Percentiles rank a stretch among this genome's conserved stretches.
Evolutionary conservation across 139 green algal species (phyloP).

Genomic region (Micractinium sp.): DNA sequence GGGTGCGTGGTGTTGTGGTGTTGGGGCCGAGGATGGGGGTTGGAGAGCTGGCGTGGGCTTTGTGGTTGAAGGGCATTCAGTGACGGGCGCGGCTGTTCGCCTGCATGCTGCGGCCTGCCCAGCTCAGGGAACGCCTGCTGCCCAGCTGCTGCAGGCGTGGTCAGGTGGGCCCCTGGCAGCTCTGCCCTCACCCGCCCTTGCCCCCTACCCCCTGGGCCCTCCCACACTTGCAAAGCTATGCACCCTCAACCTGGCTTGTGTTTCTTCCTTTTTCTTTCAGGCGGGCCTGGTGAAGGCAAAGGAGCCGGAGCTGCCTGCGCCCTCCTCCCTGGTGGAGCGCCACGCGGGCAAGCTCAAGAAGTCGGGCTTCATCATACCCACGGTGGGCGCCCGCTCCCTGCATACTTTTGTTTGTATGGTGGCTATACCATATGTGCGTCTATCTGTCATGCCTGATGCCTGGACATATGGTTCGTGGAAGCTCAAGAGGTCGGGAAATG

Average conservation of each 20-base stretch:
- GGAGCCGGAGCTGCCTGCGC: constrained; percentile 16
- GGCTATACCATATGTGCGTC: neutral
- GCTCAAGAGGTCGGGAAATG: too few species aligned
- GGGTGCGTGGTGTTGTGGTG: neutral
- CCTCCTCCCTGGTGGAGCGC: constrained; percentile 36
- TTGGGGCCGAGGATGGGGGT: too few species aligned
- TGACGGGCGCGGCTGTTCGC: too few species aligned
- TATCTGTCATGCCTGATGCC: neutral
- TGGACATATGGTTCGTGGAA: neutral
- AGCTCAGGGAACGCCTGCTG: too few species aligned
- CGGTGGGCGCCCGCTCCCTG: neutral
- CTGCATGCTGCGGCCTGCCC: too few species aligned
- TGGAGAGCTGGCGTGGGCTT: too few species aligned
- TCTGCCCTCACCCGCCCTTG: too few species aligned
- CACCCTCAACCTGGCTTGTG: too few species aligned
- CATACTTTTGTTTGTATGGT: neutral
- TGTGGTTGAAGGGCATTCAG: neutral
- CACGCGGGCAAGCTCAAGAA: constrained; percentile 52
- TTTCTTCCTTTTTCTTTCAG: neutral
- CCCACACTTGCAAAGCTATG: too few species aligned
- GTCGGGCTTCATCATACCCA: constrained; percentile 88
- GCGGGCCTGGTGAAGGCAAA: constrained; percentile 69
- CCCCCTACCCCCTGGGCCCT: too few species aligned
- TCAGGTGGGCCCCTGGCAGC: too few species aligned
- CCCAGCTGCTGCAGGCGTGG: too few species aligned